Conservation (phyloP, 257 asterid genomes). For the Ballota nigra region DNA sequence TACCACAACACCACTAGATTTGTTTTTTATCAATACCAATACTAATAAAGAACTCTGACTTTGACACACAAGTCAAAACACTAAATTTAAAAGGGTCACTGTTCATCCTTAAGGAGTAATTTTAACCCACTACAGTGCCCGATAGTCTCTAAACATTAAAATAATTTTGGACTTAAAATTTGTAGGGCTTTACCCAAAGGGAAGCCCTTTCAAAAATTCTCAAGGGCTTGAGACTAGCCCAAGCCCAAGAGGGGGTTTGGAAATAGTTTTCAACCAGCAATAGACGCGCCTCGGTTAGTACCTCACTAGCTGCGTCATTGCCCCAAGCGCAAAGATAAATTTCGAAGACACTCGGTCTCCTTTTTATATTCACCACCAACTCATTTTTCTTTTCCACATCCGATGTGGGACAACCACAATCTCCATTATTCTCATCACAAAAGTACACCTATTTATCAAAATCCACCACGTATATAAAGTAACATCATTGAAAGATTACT, state of each 20-base stretch:
- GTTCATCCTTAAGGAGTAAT: no score
- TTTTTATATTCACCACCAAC: background rate
- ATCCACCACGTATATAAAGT: no score
- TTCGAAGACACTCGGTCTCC: background rate
- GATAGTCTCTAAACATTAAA: no score
- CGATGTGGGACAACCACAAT: constrained; percentile 34
- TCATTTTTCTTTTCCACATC: background rate
- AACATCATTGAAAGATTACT: background rate
- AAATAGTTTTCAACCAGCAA: constrained; percentile 40
- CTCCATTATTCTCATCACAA: background rate
- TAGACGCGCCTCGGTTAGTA: constrained; percentile 30
- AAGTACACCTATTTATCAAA: no score
- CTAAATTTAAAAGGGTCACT: no score
- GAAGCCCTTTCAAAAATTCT: constrained; percentile 36
- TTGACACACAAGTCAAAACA: no score
- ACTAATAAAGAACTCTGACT: no score
- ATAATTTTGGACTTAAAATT: background rate
- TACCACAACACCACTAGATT: no score
- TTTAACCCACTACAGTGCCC: no score
- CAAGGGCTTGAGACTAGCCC: constrained; percentile 16
- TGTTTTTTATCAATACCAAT: no score
- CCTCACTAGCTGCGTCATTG: constrained; percentile 37
- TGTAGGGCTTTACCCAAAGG: constrained; percentile 23
- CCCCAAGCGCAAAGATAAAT: constrained; percentile 41
- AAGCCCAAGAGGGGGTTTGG: constrained; percentile 33